phyloP scores from a whole-genome alignment of 1,284 basidiomycete species.

The Sporisorium graminicola region DNA sequence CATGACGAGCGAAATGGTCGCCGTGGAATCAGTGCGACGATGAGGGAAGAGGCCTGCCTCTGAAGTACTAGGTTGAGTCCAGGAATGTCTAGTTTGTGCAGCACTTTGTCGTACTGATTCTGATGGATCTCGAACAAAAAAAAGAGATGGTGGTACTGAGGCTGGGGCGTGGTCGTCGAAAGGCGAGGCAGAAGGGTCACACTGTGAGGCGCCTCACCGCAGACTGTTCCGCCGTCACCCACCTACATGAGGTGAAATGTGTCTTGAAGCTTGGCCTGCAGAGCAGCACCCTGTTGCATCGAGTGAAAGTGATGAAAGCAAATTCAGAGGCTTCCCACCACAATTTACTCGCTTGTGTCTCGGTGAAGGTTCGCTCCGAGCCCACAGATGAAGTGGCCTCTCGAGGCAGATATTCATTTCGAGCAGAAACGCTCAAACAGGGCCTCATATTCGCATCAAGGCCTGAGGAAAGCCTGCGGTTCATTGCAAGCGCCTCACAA shows the following conservation, averaged over 20 bases:
- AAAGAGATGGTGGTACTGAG: neutral
- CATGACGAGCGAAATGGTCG: conserved; percentile 22
- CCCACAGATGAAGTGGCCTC: neutral
- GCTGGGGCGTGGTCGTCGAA: neutral
- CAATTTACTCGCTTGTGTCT: neutral
- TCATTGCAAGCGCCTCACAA: neutral
- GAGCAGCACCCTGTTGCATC: neutral
- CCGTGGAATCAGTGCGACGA: neutral
- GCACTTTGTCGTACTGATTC: neutral
- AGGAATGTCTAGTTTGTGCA: neutral
- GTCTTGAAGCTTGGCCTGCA: neutral
- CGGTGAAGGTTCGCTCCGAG: neutral
- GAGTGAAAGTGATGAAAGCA: neutral
- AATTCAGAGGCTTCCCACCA: neutral
- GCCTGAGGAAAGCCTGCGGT: neutral
- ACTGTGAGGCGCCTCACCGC: neutral
- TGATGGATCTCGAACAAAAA: neutral
- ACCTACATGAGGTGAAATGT: neutral
- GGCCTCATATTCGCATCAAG: neutral
- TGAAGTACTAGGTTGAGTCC: neutral
- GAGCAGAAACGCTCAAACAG: neutral
- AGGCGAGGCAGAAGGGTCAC: neutral
- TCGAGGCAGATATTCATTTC: conserved; percentile 1
- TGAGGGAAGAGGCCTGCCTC: conserved; percentile 22
- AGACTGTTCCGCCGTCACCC: neutral